Base-by-base conservation (phyloP, 495 filamentous ascomycete genomes). In the Aspergillus heteromorphus region DNA sequence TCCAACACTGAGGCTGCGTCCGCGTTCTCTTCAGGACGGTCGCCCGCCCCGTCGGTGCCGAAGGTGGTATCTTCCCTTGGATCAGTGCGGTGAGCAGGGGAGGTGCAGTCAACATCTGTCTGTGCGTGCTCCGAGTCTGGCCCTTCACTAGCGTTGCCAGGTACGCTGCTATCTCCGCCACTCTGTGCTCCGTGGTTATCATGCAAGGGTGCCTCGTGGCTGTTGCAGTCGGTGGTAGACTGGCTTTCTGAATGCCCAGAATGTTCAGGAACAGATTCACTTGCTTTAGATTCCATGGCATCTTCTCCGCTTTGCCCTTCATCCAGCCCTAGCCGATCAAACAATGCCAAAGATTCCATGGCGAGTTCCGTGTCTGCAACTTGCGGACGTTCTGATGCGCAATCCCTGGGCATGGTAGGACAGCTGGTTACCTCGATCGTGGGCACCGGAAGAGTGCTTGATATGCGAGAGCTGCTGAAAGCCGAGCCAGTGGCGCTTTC, bases 1-100 rank as follows among this genome's bases (percentile, higher is more conserved):
- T 56, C 53, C 6, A 61, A 61, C 4, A 38, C 29, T 18, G 67
- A 67, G 7, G 58, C 63, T 20, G 49, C 31, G 19, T 62, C 62
- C 9, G 53, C n/a, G n/a, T 38, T 13, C n/a, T 38, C 34, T 14
- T 38, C n/a, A n/a, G 13, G 34, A 38, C n/a, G 10, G 34, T 38
- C 34, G 34, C 5, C 34, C n/a, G 34, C 34, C n/a, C 34, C 34
- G 34, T n/a, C 34, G 1, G 34, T 38, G n/a, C 11, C n/a, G 34
- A 38, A 38, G 10, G 34, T 9, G 34, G n/a, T 38, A 38, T 38
- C n/a, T 38, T 38, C 34, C n/a, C 10, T 38, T 4, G 34, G n/a
- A 13, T 38, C 34, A n/a, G 13, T 38, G 11, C 34, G n/a, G 34
- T 1, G 34, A 13, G 34, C 13, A 38, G 34, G 9, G 30, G 9